phyloP scores from a whole-genome alignment of 345 rosid species.

The Linum lewisii region DNA sequence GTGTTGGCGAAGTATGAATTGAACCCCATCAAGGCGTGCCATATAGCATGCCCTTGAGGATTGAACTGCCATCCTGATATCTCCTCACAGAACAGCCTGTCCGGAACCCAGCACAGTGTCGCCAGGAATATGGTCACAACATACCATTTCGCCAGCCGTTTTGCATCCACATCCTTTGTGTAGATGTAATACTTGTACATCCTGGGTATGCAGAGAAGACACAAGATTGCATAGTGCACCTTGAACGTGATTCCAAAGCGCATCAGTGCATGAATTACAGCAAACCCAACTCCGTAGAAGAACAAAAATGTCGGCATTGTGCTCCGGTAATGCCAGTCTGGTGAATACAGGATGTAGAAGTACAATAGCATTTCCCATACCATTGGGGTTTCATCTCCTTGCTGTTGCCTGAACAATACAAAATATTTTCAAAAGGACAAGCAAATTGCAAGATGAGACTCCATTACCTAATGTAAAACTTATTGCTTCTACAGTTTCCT shows the following conservation, averaged over 20 bases:
- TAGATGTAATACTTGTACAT: slow-evolving; percentile 92
- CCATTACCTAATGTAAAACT: no score
- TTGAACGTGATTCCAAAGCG: slow-evolving; percentile 79
- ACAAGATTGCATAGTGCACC: slow-evolving; percentile 63
- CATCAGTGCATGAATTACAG: slow-evolving; percentile 50
- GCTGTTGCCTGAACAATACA: slow-evolving; percentile 88
- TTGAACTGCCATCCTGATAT: slow-evolving; percentile 56
- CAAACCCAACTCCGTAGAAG: slow-evolving; percentile 76
- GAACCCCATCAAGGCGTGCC: slow-evolving; percentile 89
- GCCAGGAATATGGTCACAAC: slow-evolving; percentile 50
- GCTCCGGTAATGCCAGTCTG: slow-evolving; percentile 95
- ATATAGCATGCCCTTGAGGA: slow-evolving; percentile 89
- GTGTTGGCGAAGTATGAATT: slow-evolving; percentile 85
- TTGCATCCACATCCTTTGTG: slow-evolving; percentile 58
- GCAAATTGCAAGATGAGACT: slow-evolving; percentile 6
- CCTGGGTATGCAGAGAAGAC: slow-evolving; percentile 85
- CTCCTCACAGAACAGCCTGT: slow-evolving; percentile 49
- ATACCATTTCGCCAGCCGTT: slow-evolving; percentile 60
- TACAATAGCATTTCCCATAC: slow-evolving; percentile 98
- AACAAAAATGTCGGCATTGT: slow-evolving; percentile 95
- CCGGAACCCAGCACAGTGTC: slow-evolving; percentile 61
- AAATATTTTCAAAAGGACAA: neutral
- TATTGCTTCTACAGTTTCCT: neutral
- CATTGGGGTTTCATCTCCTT: slow-evolving; percentile 97
- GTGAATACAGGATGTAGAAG: slow-evolving; percentile 88